Evolutionary conservation across 345 rosid species (phyloP).

Genomic region (Linum lewisii): DNA sequence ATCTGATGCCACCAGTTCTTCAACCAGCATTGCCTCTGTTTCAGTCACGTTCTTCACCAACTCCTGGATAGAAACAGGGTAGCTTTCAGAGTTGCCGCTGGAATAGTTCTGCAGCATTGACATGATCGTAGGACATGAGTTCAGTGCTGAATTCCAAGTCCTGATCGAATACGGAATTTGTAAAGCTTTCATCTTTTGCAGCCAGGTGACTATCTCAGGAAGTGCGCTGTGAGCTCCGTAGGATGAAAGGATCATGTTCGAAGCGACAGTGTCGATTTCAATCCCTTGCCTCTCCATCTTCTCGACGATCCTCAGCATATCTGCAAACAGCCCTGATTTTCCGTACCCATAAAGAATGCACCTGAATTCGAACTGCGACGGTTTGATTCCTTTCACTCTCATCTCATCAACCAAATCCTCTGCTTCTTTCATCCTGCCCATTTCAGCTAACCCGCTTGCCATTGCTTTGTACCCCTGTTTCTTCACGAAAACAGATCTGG

Average conservation of each 20-base stretch:
- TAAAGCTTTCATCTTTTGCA: constrained; percentile 36
- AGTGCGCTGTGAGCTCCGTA: constrained; percentile 55
- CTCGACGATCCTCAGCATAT: constrained; percentile 43
- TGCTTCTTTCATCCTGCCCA: constrained; percentile 52
- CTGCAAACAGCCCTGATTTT: constrained; percentile 48
- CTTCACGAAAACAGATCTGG: constrained; percentile 55
- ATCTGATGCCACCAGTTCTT: constrained; percentile 35
- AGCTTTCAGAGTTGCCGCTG: constrained; percentile 4
- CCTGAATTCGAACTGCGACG: constrained; percentile 42
- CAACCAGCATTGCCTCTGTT: constrained; percentile 43
- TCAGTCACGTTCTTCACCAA: constrained; percentile 32
- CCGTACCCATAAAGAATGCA: constrained; percentile 56
- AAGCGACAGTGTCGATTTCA: constrained; percentile 48
- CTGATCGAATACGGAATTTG: constrained; percentile 46
- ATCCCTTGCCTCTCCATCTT: constrained; percentile 43
- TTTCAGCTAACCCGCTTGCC: constrained; percentile 53
- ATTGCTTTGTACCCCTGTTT: constrained; percentile 52
- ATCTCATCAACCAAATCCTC: constrained; percentile 40
- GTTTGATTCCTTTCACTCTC: constrained; percentile 33
- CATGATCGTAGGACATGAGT: constrained; percentile 47
- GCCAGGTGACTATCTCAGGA: constrained; percentile 50
- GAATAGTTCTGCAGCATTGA: constrained; percentile 25
- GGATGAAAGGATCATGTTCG: constrained; percentile 74
- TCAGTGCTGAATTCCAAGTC: constrained; percentile 68
- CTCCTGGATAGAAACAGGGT: constrained; percentile 38